Conservation (phyloP, 441 rosid species). For the Euphorbia corollata region DNA sequence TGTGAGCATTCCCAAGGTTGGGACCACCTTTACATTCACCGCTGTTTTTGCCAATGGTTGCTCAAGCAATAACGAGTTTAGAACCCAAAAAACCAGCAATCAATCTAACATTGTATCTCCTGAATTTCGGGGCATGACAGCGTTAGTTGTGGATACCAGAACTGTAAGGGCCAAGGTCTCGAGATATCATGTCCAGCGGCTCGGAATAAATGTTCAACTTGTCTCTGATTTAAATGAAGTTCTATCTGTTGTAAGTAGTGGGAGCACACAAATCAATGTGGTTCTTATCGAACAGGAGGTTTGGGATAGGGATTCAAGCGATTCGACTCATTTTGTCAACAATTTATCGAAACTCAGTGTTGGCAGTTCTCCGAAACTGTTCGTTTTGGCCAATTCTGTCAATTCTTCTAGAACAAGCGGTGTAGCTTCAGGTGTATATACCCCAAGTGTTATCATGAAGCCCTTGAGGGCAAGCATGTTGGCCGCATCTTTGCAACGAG, state of each 20-base stretch:
- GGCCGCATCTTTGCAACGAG: constrained; percentile 67
- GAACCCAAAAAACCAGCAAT: constrained; percentile 38
- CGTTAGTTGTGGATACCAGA: constrained; percentile 65
- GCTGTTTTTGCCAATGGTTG: constrained; percentile 53
- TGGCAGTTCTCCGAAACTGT: constrained; percentile 38
- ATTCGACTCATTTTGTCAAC: constrained; percentile 34
- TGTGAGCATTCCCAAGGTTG: constrained; percentile 57
- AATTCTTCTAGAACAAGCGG: constrained; percentile 29
- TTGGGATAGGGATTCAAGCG: constrained; percentile 49
- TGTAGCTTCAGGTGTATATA: constrained; percentile 25
- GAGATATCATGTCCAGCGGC: constrained; percentile 67
- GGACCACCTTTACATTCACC: constrained; percentile 85
- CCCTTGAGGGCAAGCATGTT: constrained; percentile 83
- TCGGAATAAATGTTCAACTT: constrained; percentile 58
- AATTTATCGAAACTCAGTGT: constrained; percentile 28
- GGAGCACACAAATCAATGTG: constrained; percentile 33
- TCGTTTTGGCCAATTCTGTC: constrained; percentile 55
- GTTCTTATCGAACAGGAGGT: constrained; percentile 76
- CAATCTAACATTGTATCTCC: constrained; percentile 31
- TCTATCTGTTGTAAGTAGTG: constrained; percentile 31
- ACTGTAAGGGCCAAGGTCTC: constrained; percentile 64
- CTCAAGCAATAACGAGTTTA: constrained; percentile 34
- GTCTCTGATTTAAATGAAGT: constrained; percentile 47
- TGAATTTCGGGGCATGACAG: constrained; percentile 60
- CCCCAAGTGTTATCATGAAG: constrained; percentile 55